Base-by-base conservation (phyloP, 305 asterid species). In the Rubia tinctorum region DNA sequence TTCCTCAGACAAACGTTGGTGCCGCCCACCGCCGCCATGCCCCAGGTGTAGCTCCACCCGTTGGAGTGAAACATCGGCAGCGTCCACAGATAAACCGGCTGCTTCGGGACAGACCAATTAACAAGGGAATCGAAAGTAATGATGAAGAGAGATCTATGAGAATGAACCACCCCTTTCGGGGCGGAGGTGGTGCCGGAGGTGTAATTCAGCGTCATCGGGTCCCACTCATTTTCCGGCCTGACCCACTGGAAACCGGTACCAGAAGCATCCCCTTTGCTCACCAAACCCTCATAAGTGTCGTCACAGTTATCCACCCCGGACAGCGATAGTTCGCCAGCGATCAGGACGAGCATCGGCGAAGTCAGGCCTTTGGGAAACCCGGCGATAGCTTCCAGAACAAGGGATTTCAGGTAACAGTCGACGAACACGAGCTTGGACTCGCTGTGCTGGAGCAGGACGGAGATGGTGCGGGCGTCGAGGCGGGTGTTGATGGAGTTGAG, bases 1-100 rank as follows among this genome's bases (percentile, higher is more conserved):
- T 82, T 87, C 44, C 95, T 89, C 44, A 87, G 85, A 79, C 97
- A 91, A 14, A 91, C 82, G 12, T 87, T 84, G 0, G 81, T 76
- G n/a, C 89, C 93, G 2, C 97, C 97, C 0, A 89, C 82, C 6
- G 97, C 97, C 0, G 95, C 95, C 82, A 84, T 79, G 7, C 84
- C 87, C 97, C 97, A 91, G 0, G 90, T 69, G 82, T 76, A 90
- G 80, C 89, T 73, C 96, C 96, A 90, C n/a, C 96, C 91, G 66
- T 86, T 89, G 13, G 89, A 86, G 53, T 89, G 96, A 71, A 89
- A 89, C 84, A 89, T 86, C 0, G 96, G 96, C 40, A 89, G 71
- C 0, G 93, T 85, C 96, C 91, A 89, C 12, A 89, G 67, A 71
- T 82, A 88, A 15, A 88, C 86, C 0, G 88, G 86, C 73, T 73